Percentiles rank a stretch among this genome's conserved stretches.
Conservation (phyloP, 768 basidiomycete genomes). For the Vararia minispora region DNA sequence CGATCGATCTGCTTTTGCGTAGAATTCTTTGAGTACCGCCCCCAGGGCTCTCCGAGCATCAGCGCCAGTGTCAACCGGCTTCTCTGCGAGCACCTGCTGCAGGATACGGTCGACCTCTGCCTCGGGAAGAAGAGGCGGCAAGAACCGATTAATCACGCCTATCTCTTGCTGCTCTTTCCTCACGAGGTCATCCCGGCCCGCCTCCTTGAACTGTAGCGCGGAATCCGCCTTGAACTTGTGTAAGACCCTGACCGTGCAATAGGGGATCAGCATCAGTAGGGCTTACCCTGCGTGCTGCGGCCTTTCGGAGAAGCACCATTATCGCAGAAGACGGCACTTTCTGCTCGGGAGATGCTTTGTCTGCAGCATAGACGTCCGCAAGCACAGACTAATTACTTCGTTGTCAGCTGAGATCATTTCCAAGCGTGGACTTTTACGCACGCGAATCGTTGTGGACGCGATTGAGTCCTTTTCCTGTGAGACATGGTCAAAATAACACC, state of each 20-base stretch:
- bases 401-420: background rate
- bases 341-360: constrained; percentile 37
- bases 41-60: constrained; percentile 30
- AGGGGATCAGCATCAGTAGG: background rate
- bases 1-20: constrained; percentile 46
- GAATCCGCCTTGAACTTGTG: constrained; percentile 39
- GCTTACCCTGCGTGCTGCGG: constrained; percentile 47
- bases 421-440: constrained; percentile 5
- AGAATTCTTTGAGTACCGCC: constrained; percentile 52
- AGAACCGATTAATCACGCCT: constrained; percentile 38
- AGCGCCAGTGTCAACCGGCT: constrained; percentile 17
- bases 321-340: constrained; percentile 38
- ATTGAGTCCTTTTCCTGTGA: constrained; percentile 43
- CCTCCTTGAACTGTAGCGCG: constrained; percentile 41
- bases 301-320: constrained; percentile 45
- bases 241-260: background rate
- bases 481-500: background rate
- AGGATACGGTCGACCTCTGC: constrained; percentile 45
- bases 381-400: constrained; percentile 43
- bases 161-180: constrained; percentile 49
- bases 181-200: constrained; percentile 54
- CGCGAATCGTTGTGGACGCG: constrained; percentile 45
- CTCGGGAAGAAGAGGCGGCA: constrained; percentile 51
- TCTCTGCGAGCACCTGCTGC: constrained; percentile 25
- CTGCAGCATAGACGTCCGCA: constrained; percentile 56